These are phyloP conservation scores for Cystobasidium sp. DNA, from an alignment of 1,284 basidiomycete species.

Conservation along the genomic window DNA sequence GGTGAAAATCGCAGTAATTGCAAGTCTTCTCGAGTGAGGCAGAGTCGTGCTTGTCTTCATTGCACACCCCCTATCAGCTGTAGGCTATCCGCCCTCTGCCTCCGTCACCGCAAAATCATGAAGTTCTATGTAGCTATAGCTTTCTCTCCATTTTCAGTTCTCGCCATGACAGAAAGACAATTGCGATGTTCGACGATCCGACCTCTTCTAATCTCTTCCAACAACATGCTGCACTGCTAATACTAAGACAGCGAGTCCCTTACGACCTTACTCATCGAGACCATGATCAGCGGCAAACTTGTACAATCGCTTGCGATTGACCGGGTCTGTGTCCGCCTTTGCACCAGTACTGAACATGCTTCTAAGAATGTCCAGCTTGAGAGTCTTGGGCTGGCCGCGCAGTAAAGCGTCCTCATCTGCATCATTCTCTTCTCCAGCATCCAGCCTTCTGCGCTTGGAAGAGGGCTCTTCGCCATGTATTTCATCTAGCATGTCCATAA, in stretches of 20 bases:
- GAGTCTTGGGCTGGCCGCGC: constrained; percentile 13
- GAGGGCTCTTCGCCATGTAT: constrained; percentile 48
- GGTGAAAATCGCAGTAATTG: too few relatives aligned
- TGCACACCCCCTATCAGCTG: too few relatives aligned
- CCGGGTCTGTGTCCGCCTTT: constrained; percentile 70
- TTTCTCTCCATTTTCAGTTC: too few relatives aligned
- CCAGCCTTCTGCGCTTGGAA: constrained; percentile 58
- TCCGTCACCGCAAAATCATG: background rate
- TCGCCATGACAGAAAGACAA: too few relatives aligned
- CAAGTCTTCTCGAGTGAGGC: too few relatives aligned
- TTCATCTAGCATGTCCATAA: constrained; percentile 63
- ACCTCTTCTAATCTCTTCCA: background rate
- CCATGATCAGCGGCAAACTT: constrained; percentile 67
- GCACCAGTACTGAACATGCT: constrained; percentile 77
- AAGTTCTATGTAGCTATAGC: constrained; percentile 10
- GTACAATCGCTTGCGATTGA: constrained; percentile 81
- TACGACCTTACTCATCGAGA: constrained; percentile 1
- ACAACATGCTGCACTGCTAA: constrained; percentile 5
- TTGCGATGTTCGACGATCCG: background rate
- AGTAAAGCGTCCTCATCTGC: constrained; percentile 55
- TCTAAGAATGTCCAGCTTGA: constrained; percentile 61
- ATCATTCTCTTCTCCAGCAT: constrained; percentile 57
- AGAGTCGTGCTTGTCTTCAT: too few relatives aligned
- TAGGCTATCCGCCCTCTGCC: too few relatives aligned
- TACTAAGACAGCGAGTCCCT: background rate